A percentile compares a stretch with the other conserved stretches of the same genome.
These are phyloP conservation scores for Albugo candida DNA, from an alignment of 352 stramenopile species.

Conservation along the genomic window DNA sequence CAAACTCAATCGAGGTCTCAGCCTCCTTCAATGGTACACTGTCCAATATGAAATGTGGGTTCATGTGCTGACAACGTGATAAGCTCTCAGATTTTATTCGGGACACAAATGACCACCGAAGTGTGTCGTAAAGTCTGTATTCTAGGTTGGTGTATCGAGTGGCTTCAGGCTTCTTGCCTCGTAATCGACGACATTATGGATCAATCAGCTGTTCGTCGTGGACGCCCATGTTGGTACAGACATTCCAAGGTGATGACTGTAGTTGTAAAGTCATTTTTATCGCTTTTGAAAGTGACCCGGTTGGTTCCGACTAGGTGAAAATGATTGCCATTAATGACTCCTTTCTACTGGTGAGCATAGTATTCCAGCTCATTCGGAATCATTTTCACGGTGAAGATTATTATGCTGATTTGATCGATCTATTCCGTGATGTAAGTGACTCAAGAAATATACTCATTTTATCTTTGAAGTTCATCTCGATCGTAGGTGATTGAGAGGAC, in stretches of 20 bases:
- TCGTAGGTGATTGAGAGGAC: slow-evolving; percentile 90
- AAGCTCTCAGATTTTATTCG: too few relatives aligned
- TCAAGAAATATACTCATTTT: neutral
- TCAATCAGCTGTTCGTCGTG: slow-evolving; percentile 84
- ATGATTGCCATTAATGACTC: slow-evolving; percentile 96
- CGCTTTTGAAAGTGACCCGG: too few relatives aligned
- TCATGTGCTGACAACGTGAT: too few relatives aligned
- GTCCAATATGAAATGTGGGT: neutral
- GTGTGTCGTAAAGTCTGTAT: slow-evolving; percentile 77
- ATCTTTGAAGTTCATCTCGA: neutral
- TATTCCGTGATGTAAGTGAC: slow-evolving; percentile 77
- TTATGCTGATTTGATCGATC: slow-evolving; percentile 89
- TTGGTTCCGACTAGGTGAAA: slow-evolving; percentile 10
- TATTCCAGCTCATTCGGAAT: slow-evolving; percentile 81
- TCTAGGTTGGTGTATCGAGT: slow-evolving; percentile 97
- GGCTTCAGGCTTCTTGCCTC: slow-evolving; percentile 97
- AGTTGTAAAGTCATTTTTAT: too few relatives aligned
- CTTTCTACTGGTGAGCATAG: slow-evolving; percentile 87
- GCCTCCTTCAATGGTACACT: slow-evolving; percentile 78
- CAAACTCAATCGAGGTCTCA: slow-evolving; percentile 97
- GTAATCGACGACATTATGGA: slow-evolving; percentile 99
- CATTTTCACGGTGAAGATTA: slow-evolving; percentile 60
- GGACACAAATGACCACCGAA: slow-evolving; percentile 23
- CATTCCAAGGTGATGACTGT: slow-evolving; percentile 26
- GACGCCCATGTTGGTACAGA: slow-evolving; percentile 96